A percentile compares a stretch with the other conserved stretches of the same genome.
These are phyloP conservation scores for Aschersonia sp. DNA, from an alignment of 2,329 filamentous ascomycete genomes.

Conservation along the genomic window DNA sequence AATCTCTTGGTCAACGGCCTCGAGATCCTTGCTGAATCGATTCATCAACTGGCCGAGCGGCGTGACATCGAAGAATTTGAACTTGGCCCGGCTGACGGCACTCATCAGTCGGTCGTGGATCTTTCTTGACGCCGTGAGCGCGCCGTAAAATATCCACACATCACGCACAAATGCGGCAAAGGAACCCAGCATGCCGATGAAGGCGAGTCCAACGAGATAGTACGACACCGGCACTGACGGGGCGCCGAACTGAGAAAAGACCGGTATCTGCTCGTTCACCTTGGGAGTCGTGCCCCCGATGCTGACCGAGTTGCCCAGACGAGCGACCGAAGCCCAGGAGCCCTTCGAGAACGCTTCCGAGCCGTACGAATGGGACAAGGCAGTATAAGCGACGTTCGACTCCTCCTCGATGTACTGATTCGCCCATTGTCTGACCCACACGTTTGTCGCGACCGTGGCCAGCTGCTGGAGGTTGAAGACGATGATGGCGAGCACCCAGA, in stretches of 20 bases:
- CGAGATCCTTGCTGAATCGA: constrained; percentile 93
- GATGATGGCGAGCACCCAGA: constrained; percentile 64
- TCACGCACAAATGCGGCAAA: constrained; percentile 72
- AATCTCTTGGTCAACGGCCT: constrained; percentile 90
- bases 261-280: constrained; percentile 4
- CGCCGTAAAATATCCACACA: constrained; percentile 82
- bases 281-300: constrained; percentile 1
- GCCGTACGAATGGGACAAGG: constrained; percentile 10
- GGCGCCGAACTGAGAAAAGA: constrained; percentile 17
- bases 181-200: constrained; percentile 65
- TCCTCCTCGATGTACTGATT: constrained; percentile 57
- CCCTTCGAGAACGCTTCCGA: constrained; percentile 13
- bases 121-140: constrained; percentile 70
- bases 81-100: constrained; percentile 74
- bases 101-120: constrained; percentile 69
- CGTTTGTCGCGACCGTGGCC: constrained; percentile 71
- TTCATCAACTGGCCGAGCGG: constrained; percentile 96
- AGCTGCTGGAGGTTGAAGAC: constrained; percentile 76
- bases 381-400: constrained; percentile 8
- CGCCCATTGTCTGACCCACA: constrained; percentile 93
- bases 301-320: constrained; percentile 13
- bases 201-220: constrained; percentile 70
- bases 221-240: constrained; percentile 60
- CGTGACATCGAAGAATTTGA: constrained; percentile 95
- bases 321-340: constrained; percentile 22